Evolutionary conservation across 805 yeast species (phyloP).

Genomic region (Saccharomycopsis javanensis): DNA sequence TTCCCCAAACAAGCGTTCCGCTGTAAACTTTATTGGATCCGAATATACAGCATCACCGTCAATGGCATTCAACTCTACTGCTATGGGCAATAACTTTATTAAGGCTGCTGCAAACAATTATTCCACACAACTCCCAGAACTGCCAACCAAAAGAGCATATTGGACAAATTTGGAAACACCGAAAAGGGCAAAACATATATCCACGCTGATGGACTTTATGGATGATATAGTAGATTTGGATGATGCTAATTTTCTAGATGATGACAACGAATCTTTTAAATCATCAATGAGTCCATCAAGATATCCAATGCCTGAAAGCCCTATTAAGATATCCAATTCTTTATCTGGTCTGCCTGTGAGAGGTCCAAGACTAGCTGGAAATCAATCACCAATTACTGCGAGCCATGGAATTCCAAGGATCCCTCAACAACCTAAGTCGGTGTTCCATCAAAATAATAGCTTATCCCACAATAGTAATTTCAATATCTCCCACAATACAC

Average conservation of each 20-base stretch:
- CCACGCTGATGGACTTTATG: constrained; percentile 35
- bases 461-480: constrained; percentile 40
- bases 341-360: constrained; percentile 18
- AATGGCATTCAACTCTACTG: constrained; percentile 29
- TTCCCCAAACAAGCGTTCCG: constrained; percentile 28
- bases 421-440: constrained; percentile 56
- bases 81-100: constrained; percentile 31
- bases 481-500: constrained; percentile 9
- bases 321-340: constrained; percentile 9
- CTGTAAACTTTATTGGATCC: constrained; percentile 20
- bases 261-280: constrained; percentile 18
- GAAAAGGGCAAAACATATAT: constrained; percentile 41
- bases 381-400: constrained; percentile 6
- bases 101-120: constrained; percentile 26
- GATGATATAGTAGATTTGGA: constrained; percentile 23
- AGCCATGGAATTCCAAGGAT: constrained; percentile 30
- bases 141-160: constrained; percentile 51
- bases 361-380: constrained; percentile 21
- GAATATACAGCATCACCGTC: constrained; percentile 30
- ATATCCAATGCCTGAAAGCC: neutral
- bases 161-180: constrained; percentile 69
- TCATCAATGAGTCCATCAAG: constrained; percentile 17
- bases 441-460: constrained; percentile 51
- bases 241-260: constrained; percentile 25
- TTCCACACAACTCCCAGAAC: constrained; percentile 24